Percentiles rank a stretch among this genome's conserved stretches.
Conservation (phyloP, 345 rosid species). For the Punica granatum region DNA sequence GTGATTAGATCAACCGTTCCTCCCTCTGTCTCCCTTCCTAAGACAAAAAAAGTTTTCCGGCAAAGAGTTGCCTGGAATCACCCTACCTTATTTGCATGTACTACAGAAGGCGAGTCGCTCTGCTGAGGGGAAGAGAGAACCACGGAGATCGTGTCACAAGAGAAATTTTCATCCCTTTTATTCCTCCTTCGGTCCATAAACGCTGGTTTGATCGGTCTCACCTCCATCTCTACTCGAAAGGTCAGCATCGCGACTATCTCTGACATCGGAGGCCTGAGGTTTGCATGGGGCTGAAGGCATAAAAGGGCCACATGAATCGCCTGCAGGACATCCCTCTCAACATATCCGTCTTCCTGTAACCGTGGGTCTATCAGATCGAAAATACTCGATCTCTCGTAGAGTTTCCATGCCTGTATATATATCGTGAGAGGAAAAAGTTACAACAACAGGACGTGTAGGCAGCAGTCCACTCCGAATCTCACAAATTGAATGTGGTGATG, state of each 20-base stretch:
- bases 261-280: constrained; percentile 54
- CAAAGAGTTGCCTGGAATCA: not conserved
- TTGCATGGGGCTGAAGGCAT: constrained; percentile 48
- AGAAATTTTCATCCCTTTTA: constrained; percentile 15
- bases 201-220: constrained; percentile 27
- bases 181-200: constrained; percentile 28
- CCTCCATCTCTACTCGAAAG: constrained; percentile 26
- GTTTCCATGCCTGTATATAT: constrained; percentile 46
- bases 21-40: no score
- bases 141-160: constrained; percentile 42
- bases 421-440: not conserved
- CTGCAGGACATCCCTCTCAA: constrained; percentile 35
- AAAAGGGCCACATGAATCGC: constrained; percentile 42
- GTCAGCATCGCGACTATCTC: constrained; percentile 52
- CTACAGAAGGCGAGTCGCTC: constrained; percentile 20
- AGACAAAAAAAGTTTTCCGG: not conserved
- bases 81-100: constrained; percentile 2
- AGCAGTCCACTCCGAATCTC: not conserved
- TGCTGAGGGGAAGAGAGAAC: constrained; percentile 31
- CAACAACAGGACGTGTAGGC: not conserved
- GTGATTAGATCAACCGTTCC: no score
- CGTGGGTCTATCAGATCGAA: constrained; percentile 43
- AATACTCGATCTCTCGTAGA: constrained; percentile 30
- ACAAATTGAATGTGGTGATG: not conserved
- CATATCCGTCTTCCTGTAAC: constrained; percentile 24